phyloP scores from a whole-genome alignment of 1,284 basidiomycete genomes.

The Ceratobasidium sp. region DNA sequence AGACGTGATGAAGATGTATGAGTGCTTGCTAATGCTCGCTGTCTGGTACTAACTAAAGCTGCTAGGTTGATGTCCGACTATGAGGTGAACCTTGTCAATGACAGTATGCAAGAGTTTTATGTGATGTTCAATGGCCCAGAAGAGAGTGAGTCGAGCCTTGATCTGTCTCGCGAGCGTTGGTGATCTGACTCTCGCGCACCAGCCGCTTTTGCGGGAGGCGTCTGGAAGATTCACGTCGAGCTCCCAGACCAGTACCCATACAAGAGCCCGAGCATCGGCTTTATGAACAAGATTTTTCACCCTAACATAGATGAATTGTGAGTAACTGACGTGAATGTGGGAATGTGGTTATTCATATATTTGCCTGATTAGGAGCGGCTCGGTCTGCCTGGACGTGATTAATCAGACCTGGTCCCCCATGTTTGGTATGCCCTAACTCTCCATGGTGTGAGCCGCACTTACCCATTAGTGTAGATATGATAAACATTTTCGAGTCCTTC shows the following conservation, averaged over 20 bases:
- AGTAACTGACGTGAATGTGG: conserved; percentile 56
- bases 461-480: conserved; percentile 80
- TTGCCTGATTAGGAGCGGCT: conserved; percentile 77
- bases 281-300: conserved; percentile 99
- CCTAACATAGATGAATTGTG: conserved; percentile 98
- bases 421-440: conserved; percentile 77
- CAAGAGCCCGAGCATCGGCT: conserved; percentile 98
- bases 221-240: conserved; percentile 99
- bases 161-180: conserved; percentile 12
- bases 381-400: conserved; percentile 96
- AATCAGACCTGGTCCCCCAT: conserved; percentile 99
- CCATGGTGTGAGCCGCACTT: conserved; percentile 40
- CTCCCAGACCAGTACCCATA: conserved; percentile 99
- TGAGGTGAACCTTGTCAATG: conserved; percentile 96
- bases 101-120: conserved; percentile 99
- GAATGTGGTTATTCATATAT: neutral
- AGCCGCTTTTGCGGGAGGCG: conserved; percentile 96
- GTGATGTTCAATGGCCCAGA: conserved; percentile 94
- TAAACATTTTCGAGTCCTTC: conserved; percentile 99
- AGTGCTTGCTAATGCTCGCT: conserved; percentile 46
- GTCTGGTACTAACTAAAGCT: conserved; percentile 23
- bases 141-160: conserved; percentile 82
- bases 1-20: conserved; percentile 99
- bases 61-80: conserved; percentile 96
- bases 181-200: conserved; percentile 46